Evolutionary conservation across 1,284 basidiomycete species (phyloP).

Genomic region (Ceratobasidium sp.): DNA sequence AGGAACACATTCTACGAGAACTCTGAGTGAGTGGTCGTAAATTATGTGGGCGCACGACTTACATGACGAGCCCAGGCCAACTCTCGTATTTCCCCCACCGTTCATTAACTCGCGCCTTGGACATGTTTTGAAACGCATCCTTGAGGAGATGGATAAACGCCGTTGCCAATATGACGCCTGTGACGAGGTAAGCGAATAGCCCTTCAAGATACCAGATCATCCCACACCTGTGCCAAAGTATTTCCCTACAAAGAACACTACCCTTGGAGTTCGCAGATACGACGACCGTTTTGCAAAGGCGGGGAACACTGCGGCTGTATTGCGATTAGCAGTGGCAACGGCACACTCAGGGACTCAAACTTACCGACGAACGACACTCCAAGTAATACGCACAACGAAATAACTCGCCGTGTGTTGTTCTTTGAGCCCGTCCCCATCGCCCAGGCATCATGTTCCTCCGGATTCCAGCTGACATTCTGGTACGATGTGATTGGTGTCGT

Average conservation of each 20-base stretch:
- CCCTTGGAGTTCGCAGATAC: conserved; percentile 63
- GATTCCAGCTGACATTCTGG: conserved; percentile 9
- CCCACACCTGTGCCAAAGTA: conserved; percentile 76
- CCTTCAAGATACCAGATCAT: not conserved
- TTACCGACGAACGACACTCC: conserved; percentile 51
- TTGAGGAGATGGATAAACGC: conserved; percentile 79
- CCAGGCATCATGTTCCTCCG: not conserved
- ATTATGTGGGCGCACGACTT: not conserved
- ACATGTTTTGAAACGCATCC: conserved; percentile 69
- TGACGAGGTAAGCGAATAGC: conserved; percentile 3
- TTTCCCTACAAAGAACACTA: conserved; percentile 77
- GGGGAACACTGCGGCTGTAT: conserved; percentile 70
- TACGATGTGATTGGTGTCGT: conserved; percentile 18
- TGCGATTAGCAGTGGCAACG: not conserved
- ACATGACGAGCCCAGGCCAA: conserved; percentile 75
- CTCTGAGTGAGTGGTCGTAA: conserved; percentile 17
- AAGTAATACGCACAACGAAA: conserved; percentile 45
- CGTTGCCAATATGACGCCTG: conserved; percentile 77
- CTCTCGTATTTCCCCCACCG: conserved; percentile 54
- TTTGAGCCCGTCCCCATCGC: conserved; percentile 1
- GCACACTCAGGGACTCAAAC: conserved; percentile 23
- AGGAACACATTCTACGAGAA: conserved; percentile 59
- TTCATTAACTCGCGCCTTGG: conserved; percentile 50
- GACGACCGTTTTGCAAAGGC: conserved; percentile 61
- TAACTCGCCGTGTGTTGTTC: not conserved